Base-by-base conservation (phyloP, 2,329 filamentous ascomycete species). In the Sporothrix inflata region DNA sequence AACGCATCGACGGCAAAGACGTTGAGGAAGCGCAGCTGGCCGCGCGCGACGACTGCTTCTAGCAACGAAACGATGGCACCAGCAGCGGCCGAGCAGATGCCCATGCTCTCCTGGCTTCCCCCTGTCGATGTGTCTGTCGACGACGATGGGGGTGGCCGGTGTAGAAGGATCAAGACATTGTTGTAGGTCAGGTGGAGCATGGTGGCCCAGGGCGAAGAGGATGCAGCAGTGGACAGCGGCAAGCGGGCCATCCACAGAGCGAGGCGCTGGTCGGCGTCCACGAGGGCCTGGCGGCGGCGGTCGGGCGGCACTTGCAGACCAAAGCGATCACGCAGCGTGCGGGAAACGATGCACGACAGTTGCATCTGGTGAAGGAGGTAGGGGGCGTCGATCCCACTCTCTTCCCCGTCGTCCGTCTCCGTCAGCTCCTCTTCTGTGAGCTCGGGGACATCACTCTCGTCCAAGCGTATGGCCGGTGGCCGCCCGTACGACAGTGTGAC, bases 161-260 rank as follows among this genome's bases (percentile, higher is more conserved):
- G 73, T 19, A 74, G 14, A 1, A 73, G 53, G 6, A 74, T 71
- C 0, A 74, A 34, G 4, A 74, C 65, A 27, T 70, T 73, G 73
- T 73, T 73, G 71, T 74, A 74, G 3, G 73, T 74, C 16, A 74
- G 57, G 45, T 74, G 73, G 16, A 74, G 60, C 69, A 72, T 71
- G 3, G 65, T 53, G 7, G 67, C 47, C 73, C 73, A 74, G 4
- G 71, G 71, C 21, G 69, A 57, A 1, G 34, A 51, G 1, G 55
- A 57, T 16, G 21, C 60, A 16, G 55, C 66, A 11, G 61, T 67
- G 1, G 57, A 70, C 4, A 49, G 19, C 11, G 73, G 73, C 16
- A 74, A 61, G 21, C 51, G 24, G 1, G 71, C 60, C 73, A 74
- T 73, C 73, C 73, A 73, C 2, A 51, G 21, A 11, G 72, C 73